Percentiles rank a stretch among this genome's conserved stretches.
Conservation (phyloP, 2,329 filamentous ascomycete species). For the Bipolaris oryzae region DNA sequence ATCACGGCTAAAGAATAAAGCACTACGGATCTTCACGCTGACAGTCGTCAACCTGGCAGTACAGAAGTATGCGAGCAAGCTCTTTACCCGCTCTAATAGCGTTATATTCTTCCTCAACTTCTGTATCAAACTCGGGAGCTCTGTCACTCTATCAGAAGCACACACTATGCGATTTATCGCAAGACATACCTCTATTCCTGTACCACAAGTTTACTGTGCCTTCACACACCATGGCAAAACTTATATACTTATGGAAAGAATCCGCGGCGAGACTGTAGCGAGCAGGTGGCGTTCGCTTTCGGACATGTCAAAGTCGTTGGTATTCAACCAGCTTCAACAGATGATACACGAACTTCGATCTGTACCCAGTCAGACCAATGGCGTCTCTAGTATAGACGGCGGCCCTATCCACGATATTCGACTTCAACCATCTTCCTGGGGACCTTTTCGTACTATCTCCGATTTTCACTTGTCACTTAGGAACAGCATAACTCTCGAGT, state of each 20-base stretch:
- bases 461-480: conserved; percentile 42
- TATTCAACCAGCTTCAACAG: conserved; percentile 24
- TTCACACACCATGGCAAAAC: conserved; percentile 50
- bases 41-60: neutral
- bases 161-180: conserved; percentile 51
- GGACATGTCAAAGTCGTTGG: too few relatives aligned
- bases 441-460: conserved; percentile 43
- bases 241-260: conserved; percentile 57
- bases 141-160: conserved; percentile 2
- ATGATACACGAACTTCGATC: conserved; percentile 25
- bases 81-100: neutral
- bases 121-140: neutral
- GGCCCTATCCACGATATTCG: conserved; percentile 37
- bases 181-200: conserved; percentile 52
- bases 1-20: neutral
- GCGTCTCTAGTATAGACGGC: conserved; percentile 22
- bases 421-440: conserved; percentile 31
- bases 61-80: neutral
- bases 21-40: neutral
- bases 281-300: too few relatives aligned
- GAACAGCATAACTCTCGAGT: too few relatives aligned
- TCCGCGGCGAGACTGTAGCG: conserved; percentile 31
- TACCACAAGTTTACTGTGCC: conserved; percentile 54
- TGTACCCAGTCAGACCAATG: conserved; percentile 12
- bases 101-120: too few relatives aligned